Evolutionary conservation across 345 rosid species (phyloP), one percentile per base, ranked within the genome.

Genomic region (Rhodomyrtus tomentosa): DNA sequence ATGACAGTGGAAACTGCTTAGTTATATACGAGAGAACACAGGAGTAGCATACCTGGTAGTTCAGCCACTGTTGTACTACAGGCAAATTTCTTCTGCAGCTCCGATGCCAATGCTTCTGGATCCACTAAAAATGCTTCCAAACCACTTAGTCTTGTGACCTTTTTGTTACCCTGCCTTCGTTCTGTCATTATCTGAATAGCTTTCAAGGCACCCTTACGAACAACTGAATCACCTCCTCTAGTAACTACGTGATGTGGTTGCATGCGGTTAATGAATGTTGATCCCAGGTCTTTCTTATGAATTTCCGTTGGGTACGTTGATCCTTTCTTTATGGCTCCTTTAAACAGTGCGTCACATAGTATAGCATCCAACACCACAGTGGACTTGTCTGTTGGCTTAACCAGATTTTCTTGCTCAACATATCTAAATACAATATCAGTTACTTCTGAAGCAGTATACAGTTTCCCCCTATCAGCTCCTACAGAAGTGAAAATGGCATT

Each of bases 301-400:
- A 97, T 91, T 90, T 92, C 98, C 40, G 98, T 92, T 24, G 98
- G 99, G 86, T 95, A 97, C 22, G 91, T 82, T 32, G 98, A 87
- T 86, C 99, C 99, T 87, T 97, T 97, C 90, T 97, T 97, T 45
- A 97, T 91, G 62, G 98, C 92, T 89, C 99, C 99, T 89, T 97
- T 97, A 90, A 92, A 95, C 82, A 97, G 90, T 68, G 98, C 90
- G 86, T 97, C 99, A 52, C 99, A 95, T 83, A 97, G 83, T 40
- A 88, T 87, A 51, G 99, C 91, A 91, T 97, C 98, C 90, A 97
- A 85, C 58, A 97, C 92, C 82, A 95, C 93, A 81, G 84, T 81
- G 82, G 99, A 89, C 90, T 90, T 95, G 88, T 93, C 81, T 52
- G 92, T 89, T 55, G 91, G 92, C 87, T 94, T 97, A 73, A 97